Conservation (phyloP, 2,329 filamentous ascomycete species). For the Pestalotiopsis sp. region DNA sequence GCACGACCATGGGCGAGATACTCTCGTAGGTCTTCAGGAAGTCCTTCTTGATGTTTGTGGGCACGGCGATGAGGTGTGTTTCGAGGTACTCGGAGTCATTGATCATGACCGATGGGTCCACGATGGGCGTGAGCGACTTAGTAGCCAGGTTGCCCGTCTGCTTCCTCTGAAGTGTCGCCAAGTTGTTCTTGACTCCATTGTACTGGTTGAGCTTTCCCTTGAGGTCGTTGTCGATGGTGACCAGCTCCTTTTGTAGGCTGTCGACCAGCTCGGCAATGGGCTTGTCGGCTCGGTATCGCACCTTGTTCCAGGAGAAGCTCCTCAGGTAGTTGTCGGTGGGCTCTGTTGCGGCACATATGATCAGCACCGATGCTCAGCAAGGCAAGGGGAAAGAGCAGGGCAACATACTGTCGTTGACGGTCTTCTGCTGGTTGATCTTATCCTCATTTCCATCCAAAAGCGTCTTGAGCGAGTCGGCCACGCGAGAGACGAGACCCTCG, state of each 20-base stretch:
- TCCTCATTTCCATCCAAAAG: constrained; percentile 85
- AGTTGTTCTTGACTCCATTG: constrained; percentile 84
- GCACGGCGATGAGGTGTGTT: constrained; percentile 91
- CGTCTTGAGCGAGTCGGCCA: constrained; percentile 80
- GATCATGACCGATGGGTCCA: constrained; percentile 79
- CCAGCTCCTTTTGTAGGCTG: constrained; percentile 88
- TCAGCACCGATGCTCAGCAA: neutral
- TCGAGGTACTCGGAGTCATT: constrained; percentile 96
- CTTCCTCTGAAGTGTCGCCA: constrained; percentile 80
- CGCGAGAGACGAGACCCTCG: constrained; percentile 82
- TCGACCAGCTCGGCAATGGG: constrained; percentile 85
- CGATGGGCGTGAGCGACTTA: constrained; percentile 87
- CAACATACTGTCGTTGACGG: constrained; percentile 85
- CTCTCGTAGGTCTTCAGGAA: constrained; percentile 91
- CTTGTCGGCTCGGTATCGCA: constrained; percentile 94
- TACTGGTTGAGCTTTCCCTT: constrained; percentile 94
- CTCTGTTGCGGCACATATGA: constrained; percentile 56
- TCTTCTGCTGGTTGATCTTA: constrained; percentile 84
- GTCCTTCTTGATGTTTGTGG: constrained; percentile 78
- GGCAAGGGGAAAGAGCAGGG: neutral
- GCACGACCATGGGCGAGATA: constrained; percentile 87
- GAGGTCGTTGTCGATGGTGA: constrained; percentile 93
- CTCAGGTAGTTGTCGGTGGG: constrained; percentile 93
- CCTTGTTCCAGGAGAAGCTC: constrained; percentile 94
- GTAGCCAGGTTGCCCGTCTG: constrained; percentile 94